Percentiles rank a stretch among this genome's conserved stretches.
These are phyloP conservation scores for Trichoderma sp. DNA, from an alignment of 2,329 filamentous ascomycete genomes.

Conservation along the genomic window DNA sequence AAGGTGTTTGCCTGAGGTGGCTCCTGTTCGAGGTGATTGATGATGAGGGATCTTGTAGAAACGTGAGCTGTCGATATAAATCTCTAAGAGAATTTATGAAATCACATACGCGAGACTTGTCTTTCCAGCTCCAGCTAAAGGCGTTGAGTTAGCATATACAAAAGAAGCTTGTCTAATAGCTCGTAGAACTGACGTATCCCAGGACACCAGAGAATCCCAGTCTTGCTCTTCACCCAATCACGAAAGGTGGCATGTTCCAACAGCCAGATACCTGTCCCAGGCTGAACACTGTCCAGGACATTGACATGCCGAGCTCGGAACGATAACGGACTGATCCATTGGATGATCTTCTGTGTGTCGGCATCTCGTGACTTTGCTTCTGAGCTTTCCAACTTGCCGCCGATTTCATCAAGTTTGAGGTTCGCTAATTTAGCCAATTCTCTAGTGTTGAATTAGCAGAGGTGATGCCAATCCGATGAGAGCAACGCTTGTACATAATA, in stretches of 20 bases:
- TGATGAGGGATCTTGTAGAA: not conserved
- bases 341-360: not conserved
- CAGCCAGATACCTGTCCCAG: not conserved
- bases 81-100: not conserved
- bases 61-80: not conserved
- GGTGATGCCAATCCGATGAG: not conserved
- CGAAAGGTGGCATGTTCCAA: not conserved
- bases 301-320: not conserved
- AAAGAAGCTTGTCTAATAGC: not conserved
- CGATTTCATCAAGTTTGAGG: not conserved
- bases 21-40: not conserved
- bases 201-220: not conserved
- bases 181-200: not conserved
- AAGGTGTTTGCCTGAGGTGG: not conserved
- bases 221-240: not conserved
- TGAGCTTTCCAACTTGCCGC: not conserved
- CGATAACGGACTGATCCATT: not conserved
- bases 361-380: not conserved
- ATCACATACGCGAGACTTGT: not conserved
- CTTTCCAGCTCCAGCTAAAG: slow-evolving; percentile 2
- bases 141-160: not conserved
- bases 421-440: not conserved
- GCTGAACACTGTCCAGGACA: not conserved
- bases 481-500: not conserved
- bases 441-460: not conserved